Percentiles rank a stretch among this genome's conserved stretches.
Conservation (phyloP, 2,329 filamentous ascomycete genomes). For the Cucurbitaria berberidis region DNA sequence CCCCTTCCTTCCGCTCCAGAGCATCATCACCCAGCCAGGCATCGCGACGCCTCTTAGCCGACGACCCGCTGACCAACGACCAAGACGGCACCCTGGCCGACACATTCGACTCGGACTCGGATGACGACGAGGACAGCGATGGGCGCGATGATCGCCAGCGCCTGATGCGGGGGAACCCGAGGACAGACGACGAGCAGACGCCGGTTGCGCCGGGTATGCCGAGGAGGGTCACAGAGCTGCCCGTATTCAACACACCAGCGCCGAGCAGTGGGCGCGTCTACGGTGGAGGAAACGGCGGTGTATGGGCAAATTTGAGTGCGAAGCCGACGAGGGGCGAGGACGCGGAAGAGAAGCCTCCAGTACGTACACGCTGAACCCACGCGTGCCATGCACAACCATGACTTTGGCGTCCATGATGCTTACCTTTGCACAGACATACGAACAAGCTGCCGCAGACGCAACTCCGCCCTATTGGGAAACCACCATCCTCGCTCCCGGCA, state of each 20-base stretch:
- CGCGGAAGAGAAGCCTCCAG: conserved; percentile 89
- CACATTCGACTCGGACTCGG: conserved; percentile 82
- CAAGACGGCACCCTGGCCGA: conserved; percentile 87
- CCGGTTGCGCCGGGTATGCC: conserved; percentile 48
- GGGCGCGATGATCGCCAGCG: conserved; percentile 84
- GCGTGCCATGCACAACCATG: conserved; percentile 2
- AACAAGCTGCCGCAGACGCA: conserved; percentile 95
- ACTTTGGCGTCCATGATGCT: conserved; percentile 28
- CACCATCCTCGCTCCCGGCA: conserved; percentile 90
- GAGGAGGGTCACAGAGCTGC: conserved; percentile 61
- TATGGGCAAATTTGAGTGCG: conserved; percentile 93
- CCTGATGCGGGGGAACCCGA: conserved; percentile 72
- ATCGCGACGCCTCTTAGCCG: conserved; percentile 59
- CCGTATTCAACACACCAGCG: conserved; percentile 54
- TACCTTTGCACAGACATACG: conserved; percentile 74
- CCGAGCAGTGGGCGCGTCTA: conserved; percentile 61
- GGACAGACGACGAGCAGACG: conserved; percentile 18
- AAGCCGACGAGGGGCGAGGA: conserved; percentile 84
- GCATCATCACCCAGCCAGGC: conserved; percentile 68
- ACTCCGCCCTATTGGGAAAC: conserved; percentile 99
- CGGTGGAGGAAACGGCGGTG: conserved; percentile 84
- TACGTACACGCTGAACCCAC: conserved; percentile 58
- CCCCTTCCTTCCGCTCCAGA: conserved; percentile 87
- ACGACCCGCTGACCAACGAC: conserved; percentile 58
- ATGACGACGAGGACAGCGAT: conserved; percentile 67